Conservation (phyloP, 352 stramenopile species). For the Phytophthora sansomeana region DNA sequence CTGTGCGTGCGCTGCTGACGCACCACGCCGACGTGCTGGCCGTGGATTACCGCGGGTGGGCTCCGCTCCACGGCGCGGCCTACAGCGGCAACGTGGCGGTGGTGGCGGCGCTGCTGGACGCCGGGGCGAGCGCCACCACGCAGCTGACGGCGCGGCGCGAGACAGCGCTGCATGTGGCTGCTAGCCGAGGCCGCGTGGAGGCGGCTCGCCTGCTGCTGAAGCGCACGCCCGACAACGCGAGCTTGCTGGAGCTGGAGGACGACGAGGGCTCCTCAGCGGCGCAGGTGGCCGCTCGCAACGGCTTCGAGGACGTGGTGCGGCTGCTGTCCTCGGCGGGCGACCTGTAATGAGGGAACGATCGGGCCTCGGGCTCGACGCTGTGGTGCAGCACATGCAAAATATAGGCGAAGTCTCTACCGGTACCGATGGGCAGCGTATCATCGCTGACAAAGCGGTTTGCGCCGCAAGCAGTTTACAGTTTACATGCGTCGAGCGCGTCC, state of each 20-base stretch:
- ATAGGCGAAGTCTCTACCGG: no score
- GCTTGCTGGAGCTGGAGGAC: conserved; percentile 27
- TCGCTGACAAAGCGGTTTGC: conserved; percentile 5
- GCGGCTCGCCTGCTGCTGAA: conserved; percentile 33
- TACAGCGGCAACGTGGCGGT: conserved; percentile 45
- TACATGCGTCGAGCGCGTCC: no score
- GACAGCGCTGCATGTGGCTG: conserved; percentile 50
- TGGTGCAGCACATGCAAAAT: no score
- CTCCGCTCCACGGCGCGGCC: conserved; percentile 59
- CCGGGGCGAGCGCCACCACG: conserved; percentile 21
- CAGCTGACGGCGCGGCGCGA: conserved; percentile 37
- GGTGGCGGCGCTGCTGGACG: conserved; percentile 34
- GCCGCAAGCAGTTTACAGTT: background rate
- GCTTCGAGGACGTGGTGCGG: conserved; percentile 36
- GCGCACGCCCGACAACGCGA: conserved; percentile 10
- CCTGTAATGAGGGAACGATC: no score
- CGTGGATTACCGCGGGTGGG: conserved; percentile 69
- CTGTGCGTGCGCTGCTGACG: conserved; percentile 49
- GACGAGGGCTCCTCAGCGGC: conserved; percentile 33
- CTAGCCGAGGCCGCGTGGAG: conserved; percentile 34
- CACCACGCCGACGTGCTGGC: conserved; percentile 49
- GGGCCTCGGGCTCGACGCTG: no score
- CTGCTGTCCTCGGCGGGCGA: conserved; percentile 15
- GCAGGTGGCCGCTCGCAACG: conserved; percentile 34
- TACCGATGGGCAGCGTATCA: no score